Percentiles rank a stretch among this genome's conserved stretches.
These are phyloP conservation scores for Pseudoscleropodium purum DNA, from an alignment of 225 moss, liverwort and hornwort species.

Conservation along the genomic window DNA sequence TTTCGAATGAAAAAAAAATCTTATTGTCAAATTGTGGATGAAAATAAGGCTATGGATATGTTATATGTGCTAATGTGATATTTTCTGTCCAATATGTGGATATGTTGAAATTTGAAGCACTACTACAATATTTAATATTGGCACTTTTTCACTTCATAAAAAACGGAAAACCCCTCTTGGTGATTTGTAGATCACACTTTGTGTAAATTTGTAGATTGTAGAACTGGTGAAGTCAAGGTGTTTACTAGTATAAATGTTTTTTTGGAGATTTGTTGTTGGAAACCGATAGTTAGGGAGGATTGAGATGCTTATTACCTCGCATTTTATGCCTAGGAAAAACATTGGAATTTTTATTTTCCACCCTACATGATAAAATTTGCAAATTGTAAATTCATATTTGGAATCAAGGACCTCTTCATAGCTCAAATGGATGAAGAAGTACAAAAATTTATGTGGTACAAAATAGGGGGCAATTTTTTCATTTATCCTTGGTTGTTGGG, in stretches of 20 bases:
- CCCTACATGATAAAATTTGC: not conserved
- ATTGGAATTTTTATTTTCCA: not conserved
- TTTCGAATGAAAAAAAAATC: no score
- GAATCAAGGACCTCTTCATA: not conserved
- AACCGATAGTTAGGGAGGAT: fast-evolving
- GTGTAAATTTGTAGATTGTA: not conserved
- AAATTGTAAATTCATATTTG: not conserved
- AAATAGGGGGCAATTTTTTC: not conserved
- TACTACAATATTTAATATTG: no score
- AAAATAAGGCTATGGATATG: no score
- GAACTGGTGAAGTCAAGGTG: not conserved
- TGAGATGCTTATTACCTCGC: fast-evolving
- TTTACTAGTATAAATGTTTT: not conserved
- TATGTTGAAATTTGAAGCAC: no score
- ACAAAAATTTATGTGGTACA: not conserved
- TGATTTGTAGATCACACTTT: not conserved
- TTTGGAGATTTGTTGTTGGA: fast-evolving
- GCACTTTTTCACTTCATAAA: no score
- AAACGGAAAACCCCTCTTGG: no score
- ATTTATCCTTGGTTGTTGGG: not conserved
- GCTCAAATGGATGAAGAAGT: fast-evolving
- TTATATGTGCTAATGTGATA: no score
- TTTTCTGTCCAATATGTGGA: no score
- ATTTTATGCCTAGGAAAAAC: no score
- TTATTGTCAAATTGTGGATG: no score